These are phyloP conservation scores for Lipomyces japonicus DNA, from an alignment of 805 yeast genomes.

Conservation along the genomic window DNA sequence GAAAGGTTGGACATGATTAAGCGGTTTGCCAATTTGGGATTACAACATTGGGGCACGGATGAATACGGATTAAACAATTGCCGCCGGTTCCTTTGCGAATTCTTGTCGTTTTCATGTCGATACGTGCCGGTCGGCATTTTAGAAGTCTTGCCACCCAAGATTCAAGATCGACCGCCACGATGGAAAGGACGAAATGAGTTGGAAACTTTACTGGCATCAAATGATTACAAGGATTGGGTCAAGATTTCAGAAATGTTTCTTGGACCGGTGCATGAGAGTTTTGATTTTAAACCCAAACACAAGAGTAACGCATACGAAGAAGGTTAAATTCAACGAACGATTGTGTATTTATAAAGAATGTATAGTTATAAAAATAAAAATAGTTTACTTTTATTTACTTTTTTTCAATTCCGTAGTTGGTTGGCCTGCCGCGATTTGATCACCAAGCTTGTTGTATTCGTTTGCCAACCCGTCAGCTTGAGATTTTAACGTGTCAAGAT, in stretches of 20 bases:
- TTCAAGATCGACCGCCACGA: conserved; percentile 89
- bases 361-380: not conserved
- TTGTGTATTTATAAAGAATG: not conserved
- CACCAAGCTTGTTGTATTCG: conserved; percentile 55
- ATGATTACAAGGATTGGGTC: conserved; percentile 91
- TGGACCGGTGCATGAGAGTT: conserved; percentile 74
- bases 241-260: conserved; percentile 91
- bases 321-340: not conserved
- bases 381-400: not conserved
- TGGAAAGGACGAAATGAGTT: conserved; percentile 92
- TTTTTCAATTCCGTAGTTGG: conserved; percentile 34
- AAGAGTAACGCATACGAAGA: conserved; percentile 76
- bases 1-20: conserved; percentile 78
- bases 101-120: conserved; percentile 87
- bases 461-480: conserved; percentile 64
- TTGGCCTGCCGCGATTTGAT: conserved; percentile 36
- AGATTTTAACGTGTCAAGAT: conserved; percentile 62
- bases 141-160: conserved; percentile 79
- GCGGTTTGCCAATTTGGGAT: conserved; percentile 70
- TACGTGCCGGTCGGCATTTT: conserved; percentile 92
- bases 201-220: conserved; percentile 82
- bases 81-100: conserved; percentile 90
- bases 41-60: conserved; percentile 97
- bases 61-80: conserved; percentile 87
- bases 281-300: conserved; percentile 87